Percentiles rank a stretch among this genome's conserved stretches.
These are phyloP conservation scores for Cercospora zeina DNA, from an alignment of 2,329 filamentous ascomycete species.

Conservation along the genomic window DNA sequence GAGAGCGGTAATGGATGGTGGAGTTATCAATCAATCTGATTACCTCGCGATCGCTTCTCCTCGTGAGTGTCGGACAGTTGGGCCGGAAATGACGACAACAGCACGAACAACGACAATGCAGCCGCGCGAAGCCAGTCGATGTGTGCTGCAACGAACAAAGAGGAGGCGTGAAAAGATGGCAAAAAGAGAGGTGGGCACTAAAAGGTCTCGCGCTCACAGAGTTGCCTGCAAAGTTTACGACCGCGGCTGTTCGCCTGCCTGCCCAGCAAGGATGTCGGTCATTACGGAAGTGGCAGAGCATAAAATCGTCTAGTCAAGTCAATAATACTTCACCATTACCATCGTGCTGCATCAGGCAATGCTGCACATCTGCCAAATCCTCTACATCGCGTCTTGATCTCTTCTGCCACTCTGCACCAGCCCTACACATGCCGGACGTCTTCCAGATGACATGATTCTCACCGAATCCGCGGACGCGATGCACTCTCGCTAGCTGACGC, in stretches of 20 bases:
- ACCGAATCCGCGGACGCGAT: slow-evolving; percentile 1
- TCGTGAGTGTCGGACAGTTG: neutral
- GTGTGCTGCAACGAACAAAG: neutral
- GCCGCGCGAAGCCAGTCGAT: neutral
- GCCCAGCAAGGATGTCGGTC: slow-evolving; percentile 5
- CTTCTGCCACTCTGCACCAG: neutral
- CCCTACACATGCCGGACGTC: neutral
- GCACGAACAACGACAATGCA: neutral
- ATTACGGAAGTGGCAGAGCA: slow-evolving; percentile 11
- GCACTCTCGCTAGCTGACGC: neutral
- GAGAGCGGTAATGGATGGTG: slow-evolving; percentile 10
- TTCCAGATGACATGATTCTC: neutral
- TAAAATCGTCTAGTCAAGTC: slow-evolving; percentile 1
- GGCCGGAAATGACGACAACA: neutral
- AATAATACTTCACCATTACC: neutral
- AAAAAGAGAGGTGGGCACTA: neutral
- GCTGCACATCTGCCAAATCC: neutral
- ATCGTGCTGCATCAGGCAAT: neutral
- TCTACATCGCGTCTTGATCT: neutral
- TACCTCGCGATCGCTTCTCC: neutral
- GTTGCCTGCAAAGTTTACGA: slow-evolving; percentile 3
- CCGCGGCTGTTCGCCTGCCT: slow-evolving; percentile 4
- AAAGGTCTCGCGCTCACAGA: neutral
- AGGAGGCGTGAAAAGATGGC: neutral
- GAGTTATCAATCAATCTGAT: slow-evolving; percentile 17